These are phyloP conservation scores for Mrakia hoshinonis DNA, from an alignment of 768 basidiomycete genomes.

Conservation along the genomic window DNA sequence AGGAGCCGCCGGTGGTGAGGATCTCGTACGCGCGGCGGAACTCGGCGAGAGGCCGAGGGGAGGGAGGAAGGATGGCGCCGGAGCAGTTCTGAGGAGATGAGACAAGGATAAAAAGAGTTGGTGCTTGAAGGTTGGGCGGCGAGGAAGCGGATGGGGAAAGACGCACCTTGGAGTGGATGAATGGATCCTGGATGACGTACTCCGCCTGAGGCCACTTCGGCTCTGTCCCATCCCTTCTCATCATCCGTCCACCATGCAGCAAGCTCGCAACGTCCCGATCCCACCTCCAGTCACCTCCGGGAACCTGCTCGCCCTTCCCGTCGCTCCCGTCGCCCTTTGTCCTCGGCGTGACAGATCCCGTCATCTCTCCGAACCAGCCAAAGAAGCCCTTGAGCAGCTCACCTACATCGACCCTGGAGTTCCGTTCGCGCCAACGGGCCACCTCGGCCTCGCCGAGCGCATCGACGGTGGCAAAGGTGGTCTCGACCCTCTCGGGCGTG, in stretches of 20 bases:
- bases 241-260: slow-evolving; percentile 1
- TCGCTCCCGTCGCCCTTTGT: neutral
- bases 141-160: neutral
- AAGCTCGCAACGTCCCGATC: neutral
- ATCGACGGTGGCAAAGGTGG: slow-evolving; percentile 25
- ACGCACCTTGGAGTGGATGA: slow-evolving; percentile 16
- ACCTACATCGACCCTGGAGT: slow-evolving; percentile 7
- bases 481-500: neutral
- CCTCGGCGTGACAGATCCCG: no score
- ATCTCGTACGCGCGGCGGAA: slow-evolving; percentile 13
- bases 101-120: neutral
- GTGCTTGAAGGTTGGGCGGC: neutral
- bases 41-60: neutral
- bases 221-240: neutral
- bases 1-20: neutral
- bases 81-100: slow-evolving; percentile 12
- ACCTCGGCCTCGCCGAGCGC: slow-evolving; percentile 6
- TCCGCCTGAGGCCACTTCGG: neutral
- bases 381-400: slow-evolving; percentile 17
- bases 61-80: neutral
- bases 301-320: neutral
- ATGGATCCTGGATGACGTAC: slow-evolving; percentile 17
- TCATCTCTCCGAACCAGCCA: slow-evolving; percentile 3
- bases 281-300: slow-evolving; percentile 5
- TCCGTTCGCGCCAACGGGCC: neutral